Evolutionary conservation across 805 yeast species (phyloP).

Genomic region (Saccharomycopsis guyanensis): DNA sequence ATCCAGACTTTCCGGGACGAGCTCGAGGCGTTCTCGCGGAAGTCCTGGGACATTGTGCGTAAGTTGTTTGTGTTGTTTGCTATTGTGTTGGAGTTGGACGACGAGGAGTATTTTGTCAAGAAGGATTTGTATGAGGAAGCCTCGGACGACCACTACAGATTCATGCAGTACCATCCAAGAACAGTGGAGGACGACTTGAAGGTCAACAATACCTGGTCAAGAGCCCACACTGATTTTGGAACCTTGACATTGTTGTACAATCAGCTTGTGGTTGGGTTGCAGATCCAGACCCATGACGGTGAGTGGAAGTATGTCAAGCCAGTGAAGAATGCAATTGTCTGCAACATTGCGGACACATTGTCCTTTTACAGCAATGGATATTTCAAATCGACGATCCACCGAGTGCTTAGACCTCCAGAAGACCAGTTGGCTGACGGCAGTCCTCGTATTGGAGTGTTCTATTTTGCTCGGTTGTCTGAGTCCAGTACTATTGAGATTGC

Average conservation of each 20-base stretch:
- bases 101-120: constrained; percentile 30
- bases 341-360: constrained; percentile 32
- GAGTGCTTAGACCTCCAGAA: constrained; percentile 31
- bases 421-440: constrained; percentile 24
- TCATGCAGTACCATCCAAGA: constrained; percentile 30
- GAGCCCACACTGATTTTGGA: constrained; percentile 34
- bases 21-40: constrained; percentile 25
- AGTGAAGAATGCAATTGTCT: constrained; percentile 28
- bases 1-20: constrained; percentile 25
- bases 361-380: constrained; percentile 32
- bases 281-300: constrained; percentile 29
- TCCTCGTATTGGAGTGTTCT: constrained; percentile 31
- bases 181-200: constrained; percentile 27
- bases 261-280: constrained; percentile 33
- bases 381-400: constrained; percentile 31
- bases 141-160: constrained; percentile 31
- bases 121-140: constrained; percentile 29
- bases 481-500: constrained; percentile 27
- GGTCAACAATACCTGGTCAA: constrained; percentile 29
- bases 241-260: constrained; percentile 30
- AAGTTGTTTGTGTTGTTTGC: constrained; percentile 30
- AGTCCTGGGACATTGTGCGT: constrained; percentile 25
- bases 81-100: constrained; percentile 30
- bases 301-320: constrained; percentile 32
- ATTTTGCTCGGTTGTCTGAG: constrained; percentile 32